Base-by-base conservation (phyloP, 345 rosid species). In the Aurinia saxatilis region DNA sequence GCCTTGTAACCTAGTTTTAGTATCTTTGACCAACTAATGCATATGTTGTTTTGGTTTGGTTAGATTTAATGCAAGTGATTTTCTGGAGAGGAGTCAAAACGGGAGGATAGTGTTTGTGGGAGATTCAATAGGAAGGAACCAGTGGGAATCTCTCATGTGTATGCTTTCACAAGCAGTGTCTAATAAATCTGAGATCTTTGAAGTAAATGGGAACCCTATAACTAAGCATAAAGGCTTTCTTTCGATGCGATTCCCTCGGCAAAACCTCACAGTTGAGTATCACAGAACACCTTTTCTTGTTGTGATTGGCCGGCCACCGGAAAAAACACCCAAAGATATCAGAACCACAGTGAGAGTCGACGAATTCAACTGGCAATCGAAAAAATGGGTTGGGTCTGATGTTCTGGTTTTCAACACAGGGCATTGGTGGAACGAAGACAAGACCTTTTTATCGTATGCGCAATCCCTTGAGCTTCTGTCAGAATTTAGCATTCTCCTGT, bases 141-240 rank as follows among this genome's bases (percentile, higher is more conserved):
- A 87, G 16, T 93, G 99, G 96, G 99, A 93, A 54, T 87, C 96
- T 10, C 70, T 87, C 6, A 42, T 84, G 36, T 90, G 99, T 78
- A 81, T 90, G 87, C 77, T 90, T 5, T 76, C 83, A 44, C 78
- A 75, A 59, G 81, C 79, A 11, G 75, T 84, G 50, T 37, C 84
- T 37, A 79, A 90, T 71, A 38, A 38, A 19, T 90, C 99, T 3
- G 53, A 79, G 1, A 81, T 87, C 33, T 85, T 80, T 19, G 96
- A 93, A 79, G 87, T 71, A 29, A 68, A 79, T 14, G 92, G 92
- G 3, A 83, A 68, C 49, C 86, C 96, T 1, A 84, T 87, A 38
- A 75, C 78, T 2, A 90, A 90, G 31, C 97, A 93, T 81, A 93
- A 77, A 50, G 97, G 97, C 6, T 90, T 82, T 63, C 97, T 90